Conservation (phyloP, 2,329 filamentous ascomycete species). For the Epichloe festucae region DNA sequence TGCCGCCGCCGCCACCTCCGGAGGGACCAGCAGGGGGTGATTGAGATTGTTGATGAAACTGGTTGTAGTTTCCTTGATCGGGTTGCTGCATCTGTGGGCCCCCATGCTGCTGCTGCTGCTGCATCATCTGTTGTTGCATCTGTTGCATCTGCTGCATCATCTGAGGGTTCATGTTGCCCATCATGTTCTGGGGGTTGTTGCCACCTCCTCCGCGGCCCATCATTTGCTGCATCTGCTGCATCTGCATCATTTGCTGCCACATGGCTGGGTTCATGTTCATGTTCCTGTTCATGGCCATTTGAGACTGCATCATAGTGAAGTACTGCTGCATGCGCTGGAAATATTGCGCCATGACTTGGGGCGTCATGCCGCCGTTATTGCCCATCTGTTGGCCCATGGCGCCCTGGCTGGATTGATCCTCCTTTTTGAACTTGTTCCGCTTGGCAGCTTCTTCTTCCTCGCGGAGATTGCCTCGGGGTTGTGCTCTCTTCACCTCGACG, state of each 20-base stretch:
- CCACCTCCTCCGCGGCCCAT: constrained; percentile 30
- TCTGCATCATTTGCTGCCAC: constrained; percentile 65
- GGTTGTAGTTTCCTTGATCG: constrained; percentile 4
- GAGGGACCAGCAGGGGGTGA: constrained; percentile 15
- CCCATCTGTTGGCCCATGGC: constrained; percentile 30
- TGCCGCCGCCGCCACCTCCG: constrained; percentile 13
- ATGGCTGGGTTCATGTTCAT: constrained; percentile 64
- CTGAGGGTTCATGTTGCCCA: constrained; percentile 32
- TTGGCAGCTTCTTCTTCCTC: constrained; percentile 70
- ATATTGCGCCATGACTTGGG: constrained; percentile 96
- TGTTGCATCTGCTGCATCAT: constrained; percentile 48
- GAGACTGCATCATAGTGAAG: constrained; percentile 87
- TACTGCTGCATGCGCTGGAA: constrained; percentile 98
- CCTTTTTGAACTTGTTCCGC: constrained; percentile 48
- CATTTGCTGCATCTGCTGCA: constrained; percentile 56
- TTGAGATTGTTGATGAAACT: constrained; percentile 34
- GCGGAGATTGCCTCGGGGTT: constrained; percentile 85
- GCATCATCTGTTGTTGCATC: constrained; percentile 29
- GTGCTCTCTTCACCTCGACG: constrained; percentile 96
- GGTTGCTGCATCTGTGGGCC: constrained; percentile 11
- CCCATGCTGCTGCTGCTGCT: constrained; percentile 29
- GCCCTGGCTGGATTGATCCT: constrained; percentile 21
- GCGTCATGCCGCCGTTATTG: constrained; percentile 61
- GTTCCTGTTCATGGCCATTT: constrained; percentile 72
- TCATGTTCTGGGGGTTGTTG: constrained; percentile 24